Base-by-base conservation (phyloP, 2,329 filamentous ascomycete species). In the Calonectria pseudoturangicola region DNA sequence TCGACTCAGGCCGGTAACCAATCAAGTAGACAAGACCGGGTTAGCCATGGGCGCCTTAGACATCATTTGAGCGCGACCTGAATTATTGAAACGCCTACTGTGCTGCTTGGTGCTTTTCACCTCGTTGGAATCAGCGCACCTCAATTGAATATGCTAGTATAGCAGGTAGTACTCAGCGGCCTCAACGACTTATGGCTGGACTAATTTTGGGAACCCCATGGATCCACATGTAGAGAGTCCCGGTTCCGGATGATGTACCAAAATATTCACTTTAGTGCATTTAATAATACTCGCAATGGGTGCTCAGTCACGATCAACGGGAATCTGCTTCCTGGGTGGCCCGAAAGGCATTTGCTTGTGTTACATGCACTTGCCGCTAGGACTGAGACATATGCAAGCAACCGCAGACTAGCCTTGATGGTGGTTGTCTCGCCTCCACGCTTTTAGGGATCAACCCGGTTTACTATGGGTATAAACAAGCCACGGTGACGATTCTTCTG, bases 1-100 rank as follows among this genome's bases (percentile, higher is more conserved):
- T 48, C 67, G 30, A 69, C 68, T 72, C 71, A n/a, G 69, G 43
- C 70, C 73, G 77, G 77, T 79, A 79, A 75, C 77, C 75, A 79
- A 79, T 79, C 51, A 70, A 71, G 71, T 73, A 51, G 50, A 70
- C 21, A 54, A 56, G 36, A 27, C 51, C 56, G 10, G 50, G 27
- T 30, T 30, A 54, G 28, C 21, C 47, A 68, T 64, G 62, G 58
- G 58, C 62, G 65, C 68, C 43, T 41, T 71, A 71, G 72, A 51
- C 56, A 66, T 25, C 41, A 33, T 33, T 62, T 45, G 41, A 63
- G 33, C 15, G 45, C 9, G n/a, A 25, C 33, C 8, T 27, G 6
- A 39, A 51, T 12, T 66, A 36, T 43, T 54, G 45, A 67, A 21
- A 41, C 33, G 7, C 21, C 39, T 13, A 27, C 54, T 21, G 16